Base-by-base conservation (phyloP, 768 basidiomycete genomes). In the Austroboletus eburneus region DNA sequence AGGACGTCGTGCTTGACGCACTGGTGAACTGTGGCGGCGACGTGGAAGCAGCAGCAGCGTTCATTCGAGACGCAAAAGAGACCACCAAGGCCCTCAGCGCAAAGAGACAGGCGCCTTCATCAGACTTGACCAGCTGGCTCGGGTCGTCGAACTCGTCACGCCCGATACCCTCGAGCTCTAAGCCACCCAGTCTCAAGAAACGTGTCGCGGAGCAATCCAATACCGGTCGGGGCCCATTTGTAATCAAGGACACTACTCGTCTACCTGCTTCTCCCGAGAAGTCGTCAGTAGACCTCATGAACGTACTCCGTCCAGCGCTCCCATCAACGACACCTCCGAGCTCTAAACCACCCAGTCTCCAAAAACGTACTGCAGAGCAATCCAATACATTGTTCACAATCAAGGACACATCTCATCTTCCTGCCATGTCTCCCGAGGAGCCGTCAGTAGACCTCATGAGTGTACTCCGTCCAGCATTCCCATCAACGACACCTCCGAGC, bases 1-100 rank as follows among this genome's bases (percentile, higher is more conserved):
- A 73, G 35, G 64, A 67, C 18, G 55, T 61, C 7, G 72, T 88
- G 1, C 68, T 90, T 5, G 77, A 87, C 36, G 73, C 81, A 2
- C 72, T 90, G 9, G 67, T 82, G 13, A 60, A 72, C 42, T 72
- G 67, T 38, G 66, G 78, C 34, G 87, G 86, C 18, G 69, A 88
- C 54, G 76, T 76, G 20, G 63, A 78, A 45, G 65, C 62, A 14
- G 75, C 86, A 0, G 81, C 76, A 8, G 57, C 61, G 13, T 44
- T 61, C 20, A 56, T 83, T 42, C 69, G 42, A 42, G 39, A 57
- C 40, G 17, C 30, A 9, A 43, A 43, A 48, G 42, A 48, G 45
- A 42, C 27, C 12, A 27, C 7, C 56, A 53, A 45, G 58, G 49
- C 45, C 27, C 12, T 20, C 17, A 39, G 20, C 12, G 34, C 37